A percentile compares a stretch with the other conserved stretches of the same genome.
These are phyloP conservation scores for Mucor irregularis DNA, from an alignment of 371 early-diverging fungal species.

Conservation along the genomic window DNA sequence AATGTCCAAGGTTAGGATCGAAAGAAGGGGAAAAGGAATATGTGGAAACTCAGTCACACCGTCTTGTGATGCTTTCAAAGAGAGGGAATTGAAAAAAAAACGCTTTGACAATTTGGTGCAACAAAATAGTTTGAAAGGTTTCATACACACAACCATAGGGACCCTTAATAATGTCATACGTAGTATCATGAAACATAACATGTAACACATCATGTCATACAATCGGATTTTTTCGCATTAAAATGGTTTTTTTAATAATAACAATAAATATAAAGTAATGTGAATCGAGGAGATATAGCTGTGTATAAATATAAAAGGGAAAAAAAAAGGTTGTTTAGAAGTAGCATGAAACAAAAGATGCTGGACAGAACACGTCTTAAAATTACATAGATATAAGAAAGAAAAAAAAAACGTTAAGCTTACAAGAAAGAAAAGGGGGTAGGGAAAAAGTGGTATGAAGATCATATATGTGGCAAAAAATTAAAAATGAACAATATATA, in stretches of 20 bases:
- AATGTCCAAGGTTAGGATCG: too few relatives aligned
- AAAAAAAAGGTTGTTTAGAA: neutral
- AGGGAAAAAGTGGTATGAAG: constrained; percentile 3
- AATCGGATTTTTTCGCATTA: too few relatives aligned
- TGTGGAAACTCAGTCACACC: neutral
- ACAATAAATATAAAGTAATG: neutral
- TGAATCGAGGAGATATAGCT: constrained; percentile 1
- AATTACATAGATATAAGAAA: constrained; percentile 4
- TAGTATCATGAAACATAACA: too few relatives aligned
- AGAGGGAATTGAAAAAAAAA: neutral
- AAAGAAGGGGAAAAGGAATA: neutral
- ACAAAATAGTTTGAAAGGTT: neutral
- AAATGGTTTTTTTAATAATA: neutral
- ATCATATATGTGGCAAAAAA: neutral
- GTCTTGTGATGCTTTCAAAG: neutral
- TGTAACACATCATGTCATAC: too few relatives aligned
- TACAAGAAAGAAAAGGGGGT: constrained; percentile 2
- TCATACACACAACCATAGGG: too few relatives aligned
- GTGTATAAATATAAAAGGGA: constrained; percentile 7
- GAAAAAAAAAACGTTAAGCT: neutral
- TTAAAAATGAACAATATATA: neutral
- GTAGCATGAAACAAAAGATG: neutral
- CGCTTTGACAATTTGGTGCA: constrained; percentile 13
- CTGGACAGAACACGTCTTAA: constrained; percentile 2
- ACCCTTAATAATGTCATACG: constrained; percentile 1